Base-by-base conservation (phyloP, 768 basidiomycete genomes). In the Hypholoma fasciculare region DNA sequence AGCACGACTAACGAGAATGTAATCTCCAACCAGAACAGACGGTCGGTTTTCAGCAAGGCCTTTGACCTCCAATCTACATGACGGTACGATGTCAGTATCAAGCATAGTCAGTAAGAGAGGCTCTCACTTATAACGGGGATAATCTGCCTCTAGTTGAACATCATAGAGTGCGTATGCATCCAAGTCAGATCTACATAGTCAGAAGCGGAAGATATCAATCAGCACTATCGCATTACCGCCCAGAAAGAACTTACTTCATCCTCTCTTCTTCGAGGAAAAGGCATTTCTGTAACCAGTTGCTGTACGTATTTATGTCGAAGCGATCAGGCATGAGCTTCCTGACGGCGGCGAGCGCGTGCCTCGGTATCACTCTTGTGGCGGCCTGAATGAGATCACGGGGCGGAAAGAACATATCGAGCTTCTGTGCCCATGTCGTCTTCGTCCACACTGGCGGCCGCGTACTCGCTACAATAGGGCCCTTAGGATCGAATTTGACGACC, bases 31-130 rank as follows among this genome's bases (percentile, higher is more conserved):
- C 16, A 85, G 73, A 14, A 87, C 82, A 19, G 81, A 83, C 0
- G 85, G 85, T 3, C 85, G 74, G 49, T 81, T 81, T 68, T 86
- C 83, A 2, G 81, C 82, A 1, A 86, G 71, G 4, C 84, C 85
- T 34, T 81, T 74, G 8, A 88, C 83, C 34, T 69, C 55, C 5
- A 87, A 69, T 23, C 84, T 86, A 37, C 7, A 14, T 8, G 40
- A 2, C 40, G 39, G 3, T 1, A 17, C 17, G 27, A 34, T 34
- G 46, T 52, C 54, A 48, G n/a, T 12, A 42, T 46, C 23, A 12
- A 8, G 2, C 34, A 37, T n/a, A 9, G n/a, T 30, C 56, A 14
- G 16, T 58, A 34, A 7, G 1, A 63, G 77, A 58, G 59, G 81
- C 44, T 16, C 40, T 42, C 1, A 54, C 82, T 77, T 71, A 66